Percentiles rank a stretch among this genome's conserved stretches.
Evolutionary conservation across 106 monocot genomes (phyloP).

Genomic region (Posidonia australis): DNA sequence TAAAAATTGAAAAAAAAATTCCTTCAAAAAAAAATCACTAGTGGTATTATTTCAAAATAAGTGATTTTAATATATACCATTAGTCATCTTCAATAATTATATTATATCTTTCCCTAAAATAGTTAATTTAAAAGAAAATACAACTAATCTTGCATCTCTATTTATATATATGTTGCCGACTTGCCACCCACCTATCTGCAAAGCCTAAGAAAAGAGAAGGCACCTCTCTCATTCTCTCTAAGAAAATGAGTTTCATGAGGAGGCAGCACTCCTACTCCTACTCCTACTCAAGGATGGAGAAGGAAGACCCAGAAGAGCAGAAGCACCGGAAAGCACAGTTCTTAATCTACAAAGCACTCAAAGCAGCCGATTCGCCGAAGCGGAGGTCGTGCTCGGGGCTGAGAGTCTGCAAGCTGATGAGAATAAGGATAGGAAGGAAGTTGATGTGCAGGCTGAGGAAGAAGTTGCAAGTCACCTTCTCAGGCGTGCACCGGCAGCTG

Average conservation of each 20-base stretch:
- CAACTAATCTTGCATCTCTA: no score
- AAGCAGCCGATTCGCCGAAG: not conserved
- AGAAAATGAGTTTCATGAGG: constrained; percentile 8
- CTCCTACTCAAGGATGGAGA: constrained; percentile 9
- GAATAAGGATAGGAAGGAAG: constrained; percentile 7
- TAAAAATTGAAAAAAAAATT: no score
- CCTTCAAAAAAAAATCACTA: no score
- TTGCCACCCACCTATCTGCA: no score
- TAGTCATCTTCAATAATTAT: no score
- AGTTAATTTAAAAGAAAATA: no score
- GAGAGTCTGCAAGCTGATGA: constrained; percentile 10
- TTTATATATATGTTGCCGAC: no score
- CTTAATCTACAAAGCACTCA: constrained; percentile 14
- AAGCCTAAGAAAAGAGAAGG: no score
- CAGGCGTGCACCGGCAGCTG: not conserved
- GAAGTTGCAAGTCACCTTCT: constrained; percentile 2
- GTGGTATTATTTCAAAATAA: no score
- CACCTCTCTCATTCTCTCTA: no score
- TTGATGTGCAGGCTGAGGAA: constrained; percentile 6
- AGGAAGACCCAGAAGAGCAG: constrained; percentile 16
- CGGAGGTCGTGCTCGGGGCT: not conserved
- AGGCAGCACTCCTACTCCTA: not conserved
- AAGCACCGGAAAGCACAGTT: constrained; percentile 17
- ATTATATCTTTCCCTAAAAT: no score
- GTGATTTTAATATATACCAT: no score